phyloP scores from a whole-genome alignment of 345 rosid genomes.

The Hibiscus syriacus region DNA sequence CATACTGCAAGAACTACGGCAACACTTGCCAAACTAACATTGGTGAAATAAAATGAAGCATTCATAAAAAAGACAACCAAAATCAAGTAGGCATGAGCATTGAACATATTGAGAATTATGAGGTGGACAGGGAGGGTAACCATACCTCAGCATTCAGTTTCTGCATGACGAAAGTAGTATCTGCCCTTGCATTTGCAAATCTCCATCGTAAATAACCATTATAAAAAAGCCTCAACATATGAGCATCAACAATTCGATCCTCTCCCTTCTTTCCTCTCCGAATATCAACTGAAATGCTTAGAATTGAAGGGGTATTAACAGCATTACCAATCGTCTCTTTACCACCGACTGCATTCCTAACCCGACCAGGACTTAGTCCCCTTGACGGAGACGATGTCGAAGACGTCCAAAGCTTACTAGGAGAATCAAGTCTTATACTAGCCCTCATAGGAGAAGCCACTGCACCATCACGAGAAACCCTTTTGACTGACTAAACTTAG shows the following conservation, averaged over 20 bases:
- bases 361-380: constrained; percentile 70
- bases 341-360: constrained; percentile 33
- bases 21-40: background rate
- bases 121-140: background rate
- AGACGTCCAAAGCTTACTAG: constrained; percentile 67
- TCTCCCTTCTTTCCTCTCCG: constrained; percentile 86
- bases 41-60: background rate
- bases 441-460: constrained; percentile 55
- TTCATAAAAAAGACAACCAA: background rate
- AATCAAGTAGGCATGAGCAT: background rate
- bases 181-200: constrained; percentile 75
- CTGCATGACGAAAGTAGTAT: constrained; percentile 60
- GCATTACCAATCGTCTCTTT: constrained; percentile 29
- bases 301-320: constrained; percentile 59
- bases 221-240: constrained; percentile 74
- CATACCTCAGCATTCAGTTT: constrained; percentile 69
- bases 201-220: constrained; percentile 80
- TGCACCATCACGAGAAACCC: constrained; percentile 53
- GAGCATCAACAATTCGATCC: constrained; percentile 66
- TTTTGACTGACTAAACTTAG: constrained; percentile 57
- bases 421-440: constrained; percentile 62
- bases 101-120: constrained; percentile 1
- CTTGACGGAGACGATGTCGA: constrained; percentile 49
- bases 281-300: constrained; percentile 76
- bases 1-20: background rate